Percentiles rank a stretch among this genome's conserved stretches.
Conservation (phyloP, 148 eudicot genomes). For the Salicornia ramosissima region DNA sequence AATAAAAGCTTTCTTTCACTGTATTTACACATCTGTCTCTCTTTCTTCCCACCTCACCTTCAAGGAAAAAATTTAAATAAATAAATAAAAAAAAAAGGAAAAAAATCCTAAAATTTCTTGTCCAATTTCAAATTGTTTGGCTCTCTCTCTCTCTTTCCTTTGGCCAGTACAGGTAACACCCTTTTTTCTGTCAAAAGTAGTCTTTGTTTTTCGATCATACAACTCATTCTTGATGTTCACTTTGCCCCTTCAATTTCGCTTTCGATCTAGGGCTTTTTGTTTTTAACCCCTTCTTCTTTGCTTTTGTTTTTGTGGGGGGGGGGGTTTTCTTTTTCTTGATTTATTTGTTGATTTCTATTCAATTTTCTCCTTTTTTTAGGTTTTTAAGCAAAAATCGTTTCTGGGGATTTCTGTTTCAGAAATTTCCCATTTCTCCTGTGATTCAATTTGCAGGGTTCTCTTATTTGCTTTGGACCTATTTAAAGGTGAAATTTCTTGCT, state of each 20-base stretch:
- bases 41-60: background rate
- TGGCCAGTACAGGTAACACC: constrained; percentile 13
- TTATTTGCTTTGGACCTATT: constrained; percentile 21
- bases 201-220: constrained; percentile 15
- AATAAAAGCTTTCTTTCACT: constrained; percentile 4
- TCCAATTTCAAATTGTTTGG: background rate
- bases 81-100: background rate
- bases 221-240: constrained; percentile 35
- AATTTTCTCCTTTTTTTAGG: constrained; percentile 11
- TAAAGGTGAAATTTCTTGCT: constrained; percentile 23
- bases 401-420: constrained; percentile 13
- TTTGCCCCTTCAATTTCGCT: constrained; percentile 6
- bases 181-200: background rate
- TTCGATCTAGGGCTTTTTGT: constrained; percentile 4
- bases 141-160: constrained; percentile 6
- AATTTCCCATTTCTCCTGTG: constrained; percentile 13
- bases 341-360: background rate
- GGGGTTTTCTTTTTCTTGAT: constrained; percentile 10
- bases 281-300: background rate
- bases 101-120: background rate
- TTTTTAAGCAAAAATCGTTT: constrained; percentile 15
- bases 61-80: background rate
- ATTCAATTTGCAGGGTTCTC: constrained; percentile 16
- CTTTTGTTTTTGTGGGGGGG: constrained; percentile 17
- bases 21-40: constrained; percentile 14